These are phyloP conservation scores for Ampelocalamus luodianensis DNA, from an alignment of 176 grass and related monocot genomes.

Conservation along the genomic window DNA sequence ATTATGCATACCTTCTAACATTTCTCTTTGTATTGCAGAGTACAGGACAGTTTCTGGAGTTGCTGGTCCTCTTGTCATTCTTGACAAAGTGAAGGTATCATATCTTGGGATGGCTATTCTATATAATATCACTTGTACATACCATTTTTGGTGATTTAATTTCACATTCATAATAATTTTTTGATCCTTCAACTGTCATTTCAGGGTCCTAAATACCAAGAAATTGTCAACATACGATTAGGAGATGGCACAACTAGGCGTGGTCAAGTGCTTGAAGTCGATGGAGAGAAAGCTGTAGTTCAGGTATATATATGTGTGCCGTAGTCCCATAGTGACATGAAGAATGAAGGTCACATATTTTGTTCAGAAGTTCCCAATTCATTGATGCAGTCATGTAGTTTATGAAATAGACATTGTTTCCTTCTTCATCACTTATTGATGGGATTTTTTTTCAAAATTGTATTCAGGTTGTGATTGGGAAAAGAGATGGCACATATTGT, in stretches of 20 bases:
- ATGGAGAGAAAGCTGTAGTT: slow-evolving; percentile 86
- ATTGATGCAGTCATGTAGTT: not conserved
- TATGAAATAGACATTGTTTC: too few species aligned
- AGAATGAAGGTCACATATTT: not conserved
- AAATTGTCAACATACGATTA: slow-evolving; percentile 80
- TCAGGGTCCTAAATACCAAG: slow-evolving; percentile 87
- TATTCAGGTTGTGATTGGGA: not conserved
- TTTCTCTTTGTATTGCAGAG: slow-evolving; percentile 48
- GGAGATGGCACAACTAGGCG: slow-evolving; percentile 75
- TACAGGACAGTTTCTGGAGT: slow-evolving; percentile 86
- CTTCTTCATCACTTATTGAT: not conserved
- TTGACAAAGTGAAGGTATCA: slow-evolving; percentile 82
- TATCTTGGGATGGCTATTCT: not conserved
- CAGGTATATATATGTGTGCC: slow-evolving; percentile 56
- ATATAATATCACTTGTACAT: not conserved
- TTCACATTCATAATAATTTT: not conserved
- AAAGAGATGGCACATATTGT: not conserved
- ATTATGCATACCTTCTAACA: not conserved
- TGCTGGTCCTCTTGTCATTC: slow-evolving; percentile 78
- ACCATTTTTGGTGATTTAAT: not conserved
- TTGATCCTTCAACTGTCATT: slow-evolving; percentile 2
- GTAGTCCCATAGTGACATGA: not conserved
- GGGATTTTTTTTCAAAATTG: not conserved
- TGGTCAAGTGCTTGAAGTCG: slow-evolving; percentile 84
- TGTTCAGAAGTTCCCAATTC: slow-evolving; percentile 7